phyloP scores from a whole-genome alignment of 2,329 filamentous ascomycete genomes.

The Cordyceps cicadae region DNA sequence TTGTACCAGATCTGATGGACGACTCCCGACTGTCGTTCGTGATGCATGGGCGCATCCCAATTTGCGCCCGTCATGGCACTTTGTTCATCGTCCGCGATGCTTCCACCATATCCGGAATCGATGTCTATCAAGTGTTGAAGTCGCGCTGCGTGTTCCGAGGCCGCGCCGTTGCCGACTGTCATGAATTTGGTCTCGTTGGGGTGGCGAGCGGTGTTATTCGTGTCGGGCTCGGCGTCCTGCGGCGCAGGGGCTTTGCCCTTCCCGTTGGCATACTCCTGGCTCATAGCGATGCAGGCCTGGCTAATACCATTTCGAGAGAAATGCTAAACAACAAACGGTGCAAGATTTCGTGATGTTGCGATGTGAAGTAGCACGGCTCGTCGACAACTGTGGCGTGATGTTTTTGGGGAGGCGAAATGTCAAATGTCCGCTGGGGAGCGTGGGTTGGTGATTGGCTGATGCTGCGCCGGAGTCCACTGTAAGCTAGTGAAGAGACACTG shows the following conservation, averaged over 20 bases:
- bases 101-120: constrained; percentile 90
- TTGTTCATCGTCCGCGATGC: constrained; percentile 56
- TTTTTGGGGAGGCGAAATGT: constrained; percentile 9
- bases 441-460: constrained; percentile 10
- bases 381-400: constrained; percentile 10
- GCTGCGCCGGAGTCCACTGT: constrained; percentile 3
- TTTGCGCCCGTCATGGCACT: constrained; percentile 38
- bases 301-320: background rate
- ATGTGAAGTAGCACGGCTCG: background rate
- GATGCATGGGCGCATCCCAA: constrained; percentile 37
- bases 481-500: background rate
- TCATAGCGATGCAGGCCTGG: constrained; percentile 38
- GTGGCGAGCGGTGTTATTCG: constrained; percentile 20
- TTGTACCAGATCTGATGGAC: constrained; percentile 94
- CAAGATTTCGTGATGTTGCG: background rate
- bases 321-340: background rate
- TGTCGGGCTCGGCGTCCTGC: constrained; percentile 22
- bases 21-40: constrained; percentile 60
- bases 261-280: constrained; percentile 48
- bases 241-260: constrained; percentile 43
- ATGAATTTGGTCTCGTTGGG: constrained; percentile 59
- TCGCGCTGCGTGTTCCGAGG: constrained; percentile 71
- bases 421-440: background rate
- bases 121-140: constrained; percentile 74
- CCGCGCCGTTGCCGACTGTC: constrained; percentile 76